phyloP scores from a whole-genome alignment of 2,329 filamentous ascomycete species.

The Fusarium pseudonygamai region DNA sequence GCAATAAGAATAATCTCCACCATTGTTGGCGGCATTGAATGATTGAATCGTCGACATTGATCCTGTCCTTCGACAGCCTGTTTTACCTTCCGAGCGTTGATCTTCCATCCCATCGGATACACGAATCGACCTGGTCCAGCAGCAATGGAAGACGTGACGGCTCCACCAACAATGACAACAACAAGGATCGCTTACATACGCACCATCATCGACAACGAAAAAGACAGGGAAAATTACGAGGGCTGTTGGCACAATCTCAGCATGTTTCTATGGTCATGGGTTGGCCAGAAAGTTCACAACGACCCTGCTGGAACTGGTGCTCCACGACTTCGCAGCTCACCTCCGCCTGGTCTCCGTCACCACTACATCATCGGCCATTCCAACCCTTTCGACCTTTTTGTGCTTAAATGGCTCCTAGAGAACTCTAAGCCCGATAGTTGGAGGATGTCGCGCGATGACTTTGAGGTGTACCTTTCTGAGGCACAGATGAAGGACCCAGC shows the following conservation, averaged over 20 bases:
- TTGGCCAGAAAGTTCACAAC: background rate
- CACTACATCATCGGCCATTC: background rate
- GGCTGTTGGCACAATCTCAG: background rate
- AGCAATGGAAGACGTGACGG: background rate
- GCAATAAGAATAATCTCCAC: too few relatives aligned
- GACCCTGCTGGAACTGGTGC: background rate
- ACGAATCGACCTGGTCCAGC: accelerated
- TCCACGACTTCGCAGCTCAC: background rate
- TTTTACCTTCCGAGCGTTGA: accelerated
- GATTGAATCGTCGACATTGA: too few relatives aligned
- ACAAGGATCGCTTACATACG: slow-evolving; percentile 4
- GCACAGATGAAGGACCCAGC: background rate
- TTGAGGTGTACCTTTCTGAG: background rate
- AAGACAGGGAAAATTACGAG: background rate
- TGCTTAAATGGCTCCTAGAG: background rate
- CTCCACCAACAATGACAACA: accelerated
- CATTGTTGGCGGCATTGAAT: accelerated
- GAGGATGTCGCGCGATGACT: background rate
- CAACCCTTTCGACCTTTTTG: background rate
- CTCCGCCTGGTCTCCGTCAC: background rate
- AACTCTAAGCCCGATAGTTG: background rate
- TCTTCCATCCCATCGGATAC: accelerated
- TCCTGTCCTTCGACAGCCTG: background rate
- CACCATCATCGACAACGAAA: background rate
- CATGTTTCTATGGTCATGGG: background rate